Evolutionary conservation across 371 early-diverging fungal species (phyloP), one percentile per base, ranked within the genome.

Genomic region (Mucor plumbeus): DNA sequence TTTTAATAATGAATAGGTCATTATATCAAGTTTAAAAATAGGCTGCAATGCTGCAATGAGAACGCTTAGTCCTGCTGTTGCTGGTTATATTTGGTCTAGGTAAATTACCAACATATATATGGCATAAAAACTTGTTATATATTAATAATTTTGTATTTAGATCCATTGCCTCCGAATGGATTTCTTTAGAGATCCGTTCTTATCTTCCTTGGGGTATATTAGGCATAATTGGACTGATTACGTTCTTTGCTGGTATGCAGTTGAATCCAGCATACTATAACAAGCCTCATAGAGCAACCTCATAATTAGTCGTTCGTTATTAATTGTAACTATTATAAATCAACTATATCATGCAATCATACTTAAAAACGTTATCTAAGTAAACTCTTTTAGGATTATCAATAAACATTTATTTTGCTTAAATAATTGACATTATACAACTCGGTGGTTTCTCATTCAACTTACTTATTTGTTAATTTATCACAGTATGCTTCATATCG

Each of bases 51-150:
- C 77, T 65, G 75, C 73, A 19, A 76, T 73, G 73, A 64, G 83
- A 50, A 66, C 80, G 8, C 48, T 80, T 15, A 80, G 79, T 33
- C 83, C 83, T 47, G 77, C 76, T 10, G 48, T 73, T 11, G 76
- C 79, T 62, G 80, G 83, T 35, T 68, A 63, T n/a, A 43, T 82
- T 15, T 82, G 81, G 81, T 76, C 75, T 36, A 69, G 63, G 70
- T 74, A 66, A 71, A 68, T 67, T 43, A 44, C 4, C 0, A 7
- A 17, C 14, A 26, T 26, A 26, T 11, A 39, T 19, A 38, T 26
- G 36, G 17, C 14, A 56, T 39, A 48, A 5, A 5, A 21, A 48
- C 10, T 14, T 53, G 6, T n/a, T 31, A 11, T 26, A 54, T 36
- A 31, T n/a, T n/a, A 4, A 41, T 8, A n/a, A 5, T 50, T 17